Evolutionary conservation across 345 rosid species (phyloP), one percentile per base, ranked within the genome.

Genomic region (Firmiana major): DNA sequence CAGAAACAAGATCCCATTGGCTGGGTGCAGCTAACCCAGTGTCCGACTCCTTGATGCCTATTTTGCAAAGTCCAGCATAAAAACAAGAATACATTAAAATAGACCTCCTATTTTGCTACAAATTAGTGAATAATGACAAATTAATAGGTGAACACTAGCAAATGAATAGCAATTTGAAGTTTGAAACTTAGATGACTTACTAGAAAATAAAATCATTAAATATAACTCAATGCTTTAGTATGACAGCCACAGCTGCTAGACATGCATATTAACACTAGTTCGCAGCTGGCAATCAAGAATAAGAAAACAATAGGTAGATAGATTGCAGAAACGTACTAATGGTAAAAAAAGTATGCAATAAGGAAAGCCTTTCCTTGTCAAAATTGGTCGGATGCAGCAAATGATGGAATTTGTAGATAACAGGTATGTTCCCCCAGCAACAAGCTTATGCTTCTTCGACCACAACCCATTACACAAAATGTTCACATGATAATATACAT

Each of bases 1-100:
- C 99, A 1, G 99, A 96, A 17, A 96, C 99, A 73, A 96, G 99
- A 87, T 96, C 99, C 99, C 99, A 96, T 60, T 96, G 99, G 76
- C 98, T 93, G 6, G 99, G 99, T 62, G 97, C 92, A 77, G 98
- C 98, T 79, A 96, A 83, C 15, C 99, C 98, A 51, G 98, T 96
- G 67, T 93, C 99, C 53, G 99, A 96, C 82, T 96, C 99, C 86
- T 96, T 96, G 64, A 96, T 96, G 75, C 98, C 98, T 93, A 16
- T 43, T 76, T 62, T 5, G 9, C 24, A 65, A 67, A 24, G 42
- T 26, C 9, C 48, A 53, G 13, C 19, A 31, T 2, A 31, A 3
- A 49, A 71, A 49, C 42, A 49, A 4, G 9, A 31, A 31, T 16
- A 51, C 16, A 31, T 68, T 71, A 71, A 71, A 22, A 46, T 13